A percentile compares a stretch with the other conserved stretches of the same genome.
Evolutionary conservation across 805 yeast species (phyloP).

Genomic region (Starmerella davenportii): DNA sequence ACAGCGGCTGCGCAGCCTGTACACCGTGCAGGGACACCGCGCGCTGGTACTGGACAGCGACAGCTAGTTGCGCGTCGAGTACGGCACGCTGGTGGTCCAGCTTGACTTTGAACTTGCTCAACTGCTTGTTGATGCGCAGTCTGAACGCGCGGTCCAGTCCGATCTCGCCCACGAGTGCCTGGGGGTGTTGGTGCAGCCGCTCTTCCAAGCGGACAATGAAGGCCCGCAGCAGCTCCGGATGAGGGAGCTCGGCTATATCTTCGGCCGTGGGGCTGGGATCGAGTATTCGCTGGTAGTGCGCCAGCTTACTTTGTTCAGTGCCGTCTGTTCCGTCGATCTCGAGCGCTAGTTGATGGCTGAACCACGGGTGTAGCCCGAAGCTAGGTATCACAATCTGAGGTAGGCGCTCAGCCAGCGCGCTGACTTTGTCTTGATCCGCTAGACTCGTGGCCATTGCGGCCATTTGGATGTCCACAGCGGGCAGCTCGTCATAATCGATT

Average conservation of each 20-base stretch:
- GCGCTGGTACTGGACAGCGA: constrained; percentile 33
- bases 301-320: constrained; percentile 1
- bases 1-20: constrained; percentile 49
- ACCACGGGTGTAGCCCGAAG: constrained; percentile 82
- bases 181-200: constrained; percentile 21
- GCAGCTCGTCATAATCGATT: constrained; percentile 12
- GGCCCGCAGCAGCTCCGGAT: constrained; percentile 32
- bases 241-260: constrained; percentile 30
- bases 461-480: constrained; percentile 14
- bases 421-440: constrained; percentile 23
- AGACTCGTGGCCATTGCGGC: constrained; percentile 24
- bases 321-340: neutral
- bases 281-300: constrained; percentile 44
- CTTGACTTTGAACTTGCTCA: constrained; percentile 35
- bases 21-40: constrained; percentile 75
- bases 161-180: constrained; percentile 65
- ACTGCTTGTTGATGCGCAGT: constrained; percentile 30
- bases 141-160: constrained; percentile 70
- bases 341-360: constrained; percentile 28
- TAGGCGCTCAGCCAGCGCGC: constrained; percentile 14
- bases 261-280: constrained; percentile 25
- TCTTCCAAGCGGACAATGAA: constrained; percentile 24
- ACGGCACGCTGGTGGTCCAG: constrained; percentile 49
- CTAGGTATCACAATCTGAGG: constrained; percentile 23
- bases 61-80: constrained; percentile 31